These are phyloP conservation scores for Suillus plorans DNA, from an alignment of 768 basidiomycete genomes.

Conservation along the genomic window DNA sequence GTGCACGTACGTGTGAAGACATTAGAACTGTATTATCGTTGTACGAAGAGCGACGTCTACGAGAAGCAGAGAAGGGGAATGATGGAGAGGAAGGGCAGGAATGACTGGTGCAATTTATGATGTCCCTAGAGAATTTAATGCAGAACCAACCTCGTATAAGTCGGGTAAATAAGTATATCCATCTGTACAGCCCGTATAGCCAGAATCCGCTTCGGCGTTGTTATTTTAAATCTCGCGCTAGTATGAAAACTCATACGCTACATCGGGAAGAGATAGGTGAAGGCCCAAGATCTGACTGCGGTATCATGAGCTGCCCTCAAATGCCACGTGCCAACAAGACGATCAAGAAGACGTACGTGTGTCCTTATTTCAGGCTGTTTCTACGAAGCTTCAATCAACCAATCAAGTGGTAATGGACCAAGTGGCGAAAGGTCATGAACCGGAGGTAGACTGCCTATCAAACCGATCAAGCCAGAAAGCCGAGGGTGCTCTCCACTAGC, in stretches of 20 bases:
- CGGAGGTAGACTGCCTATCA: not conserved
- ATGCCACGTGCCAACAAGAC: constrained; percentile 9
- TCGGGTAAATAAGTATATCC: constrained; percentile 33
- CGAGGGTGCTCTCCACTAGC: not conserved
- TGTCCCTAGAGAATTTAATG: constrained; percentile 15
- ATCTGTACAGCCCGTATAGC: constrained; percentile 33
- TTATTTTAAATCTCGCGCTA: constrained; percentile 29
- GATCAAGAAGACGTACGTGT: not conserved
- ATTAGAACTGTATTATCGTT: constrained; percentile 17
- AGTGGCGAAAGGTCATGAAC: not conserved
- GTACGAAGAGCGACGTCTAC: not conserved
- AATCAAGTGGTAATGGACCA: constrained; percentile 3
- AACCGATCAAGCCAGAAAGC: constrained; percentile 1
- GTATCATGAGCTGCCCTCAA: constrained; percentile 21
- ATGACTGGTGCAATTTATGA: constrained; percentile 30
- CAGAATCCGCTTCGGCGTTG: constrained; percentile 24
- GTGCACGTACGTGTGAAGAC: constrained; percentile 22
- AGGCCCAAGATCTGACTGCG: constrained; percentile 3
- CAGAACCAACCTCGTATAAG: constrained; percentile 28
- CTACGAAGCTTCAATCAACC: constrained; percentile 8
- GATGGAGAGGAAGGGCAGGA: constrained; percentile 8
- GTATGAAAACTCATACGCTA: constrained; percentile 25
- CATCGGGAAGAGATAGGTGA: constrained; percentile 21
- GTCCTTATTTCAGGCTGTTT: constrained; percentile 4
- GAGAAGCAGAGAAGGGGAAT: constrained; percentile 14